Conservation (phyloP, 768 basidiomycete species). For the Porpolomopsis calyptriformis region DNA sequence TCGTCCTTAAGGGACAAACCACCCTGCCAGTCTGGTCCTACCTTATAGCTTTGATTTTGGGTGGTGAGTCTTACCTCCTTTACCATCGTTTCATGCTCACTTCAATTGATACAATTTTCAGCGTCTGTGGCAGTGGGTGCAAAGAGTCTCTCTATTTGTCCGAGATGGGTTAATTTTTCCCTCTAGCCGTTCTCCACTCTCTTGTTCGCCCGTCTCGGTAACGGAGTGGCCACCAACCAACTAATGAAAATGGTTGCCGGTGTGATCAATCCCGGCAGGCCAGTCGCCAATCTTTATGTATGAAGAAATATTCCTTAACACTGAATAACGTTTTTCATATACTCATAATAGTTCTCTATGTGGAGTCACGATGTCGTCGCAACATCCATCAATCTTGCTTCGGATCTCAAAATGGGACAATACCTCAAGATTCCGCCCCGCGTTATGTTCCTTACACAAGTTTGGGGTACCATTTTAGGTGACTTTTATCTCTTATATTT, state of each 20-base stretch:
- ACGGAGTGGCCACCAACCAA: constrained; percentile 48
- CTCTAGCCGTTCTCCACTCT: neutral
- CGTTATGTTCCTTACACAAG: constrained; percentile 52
- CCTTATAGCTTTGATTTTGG: constrained; percentile 44
- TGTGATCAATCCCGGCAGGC: constrained; percentile 48
- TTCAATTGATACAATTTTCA: too few species aligned
- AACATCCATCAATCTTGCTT: constrained; percentile 42
- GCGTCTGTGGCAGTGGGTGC: too few species aligned
- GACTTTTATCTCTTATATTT: constrained; percentile 7
- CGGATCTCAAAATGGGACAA: constrained; percentile 43
- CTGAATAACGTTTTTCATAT: neutral
- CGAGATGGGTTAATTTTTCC: too few species aligned
- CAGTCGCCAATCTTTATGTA: constrained; percentile 60
- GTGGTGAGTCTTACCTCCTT: too few species aligned
- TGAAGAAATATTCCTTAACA: constrained; percentile 21
- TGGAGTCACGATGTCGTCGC: constrained; percentile 52
- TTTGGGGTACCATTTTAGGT: constrained; percentile 55
- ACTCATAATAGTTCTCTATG: constrained; percentile 42
- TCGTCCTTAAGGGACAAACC: constrained; percentile 46
- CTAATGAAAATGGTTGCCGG: constrained; percentile 59
- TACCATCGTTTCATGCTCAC: too few species aligned
- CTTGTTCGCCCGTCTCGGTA: constrained; percentile 41
- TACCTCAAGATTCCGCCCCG: constrained; percentile 59
- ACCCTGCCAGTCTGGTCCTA: constrained; percentile 57
- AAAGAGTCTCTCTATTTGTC: too few species aligned